Evolutionary conservation across 1,139 yeast species (phyloP).

Genomic region (Geotrichum carabidarum): DNA sequence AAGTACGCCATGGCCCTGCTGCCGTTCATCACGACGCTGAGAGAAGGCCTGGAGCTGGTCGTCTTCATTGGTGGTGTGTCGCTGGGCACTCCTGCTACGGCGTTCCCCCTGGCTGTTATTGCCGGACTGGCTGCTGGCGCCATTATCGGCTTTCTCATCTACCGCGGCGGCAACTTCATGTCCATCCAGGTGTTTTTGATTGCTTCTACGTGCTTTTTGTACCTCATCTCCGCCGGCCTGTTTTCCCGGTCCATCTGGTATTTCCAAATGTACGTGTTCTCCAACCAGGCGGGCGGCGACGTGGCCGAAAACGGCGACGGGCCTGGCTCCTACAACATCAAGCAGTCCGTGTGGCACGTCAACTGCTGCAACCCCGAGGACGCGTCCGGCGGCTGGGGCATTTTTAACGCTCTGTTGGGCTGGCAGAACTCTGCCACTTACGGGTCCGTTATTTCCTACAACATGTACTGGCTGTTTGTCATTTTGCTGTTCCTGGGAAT

Average conservation of each 20-base stretch:
- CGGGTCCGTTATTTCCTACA: constrained; percentile 79
- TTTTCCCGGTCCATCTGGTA: constrained; percentile 90
- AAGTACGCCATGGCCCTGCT: constrained; percentile 71
- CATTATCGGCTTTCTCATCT: constrained; percentile 59
- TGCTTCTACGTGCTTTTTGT: constrained; percentile 77
- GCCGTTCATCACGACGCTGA: constrained; percentile 71
- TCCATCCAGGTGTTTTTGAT: constrained; percentile 78
- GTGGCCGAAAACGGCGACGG: constrained; percentile 88
- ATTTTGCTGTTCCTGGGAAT: constrained; percentile 49
- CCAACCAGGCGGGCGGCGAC: constrained; percentile 72
- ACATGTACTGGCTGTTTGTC: constrained; percentile 67
- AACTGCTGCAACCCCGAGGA: constrained; percentile 91
- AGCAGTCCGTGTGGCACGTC: constrained; percentile 86
- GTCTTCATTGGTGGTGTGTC: constrained; percentile 88
- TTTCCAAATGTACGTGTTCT: constrained; percentile 65
- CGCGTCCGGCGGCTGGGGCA: constrained; percentile 82
- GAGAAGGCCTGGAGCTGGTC: constrained; percentile 88
- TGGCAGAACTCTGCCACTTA: constrained; percentile 96
- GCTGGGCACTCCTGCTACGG: constrained; percentile 63
- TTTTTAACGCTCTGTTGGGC: constrained; percentile 84
- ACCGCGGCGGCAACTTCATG: constrained; percentile 71
- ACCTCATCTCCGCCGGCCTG: constrained; percentile 83
- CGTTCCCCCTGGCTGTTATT: constrained; percentile 79
- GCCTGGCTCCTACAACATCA: constrained; percentile 87
- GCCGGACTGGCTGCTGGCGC: constrained; percentile 66